These are phyloP conservation scores for Verbascum thapsus DNA, from an alignment of 257 asterid species.

Conservation along the genomic window DNA sequence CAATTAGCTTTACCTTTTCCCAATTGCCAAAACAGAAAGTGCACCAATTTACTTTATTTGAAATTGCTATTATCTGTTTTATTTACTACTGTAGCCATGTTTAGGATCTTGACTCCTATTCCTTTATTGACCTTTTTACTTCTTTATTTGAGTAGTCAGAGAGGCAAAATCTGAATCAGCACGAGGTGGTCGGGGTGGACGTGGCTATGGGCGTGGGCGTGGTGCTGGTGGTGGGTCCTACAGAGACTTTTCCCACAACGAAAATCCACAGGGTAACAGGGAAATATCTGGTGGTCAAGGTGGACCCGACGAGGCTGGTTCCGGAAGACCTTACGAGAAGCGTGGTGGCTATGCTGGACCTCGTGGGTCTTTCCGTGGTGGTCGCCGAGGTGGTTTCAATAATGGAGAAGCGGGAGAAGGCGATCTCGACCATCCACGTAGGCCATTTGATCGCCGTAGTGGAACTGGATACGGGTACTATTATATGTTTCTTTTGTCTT, in stretches of 20 bases:
- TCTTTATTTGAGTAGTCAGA: constrained; percentile 48
- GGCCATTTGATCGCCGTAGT: constrained; percentile 65
- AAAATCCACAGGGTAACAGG: constrained; percentile 48
- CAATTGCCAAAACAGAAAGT: not conserved
- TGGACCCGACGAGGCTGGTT: constrained; percentile 49
- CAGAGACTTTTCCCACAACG: constrained; percentile 49
- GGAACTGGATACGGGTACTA: constrained; percentile 84
- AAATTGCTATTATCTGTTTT: constrained; percentile 5
- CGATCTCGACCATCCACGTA: constrained; percentile 60
- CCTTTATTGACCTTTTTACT: not conserved
- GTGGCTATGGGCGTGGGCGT: constrained; percentile 67
- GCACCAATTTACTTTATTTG: not conserved
- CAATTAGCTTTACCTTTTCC: not conserved
- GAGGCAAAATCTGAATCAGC: constrained; percentile 60
- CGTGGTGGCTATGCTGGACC: constrained; percentile 71
- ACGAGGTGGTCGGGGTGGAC: constrained; percentile 69
- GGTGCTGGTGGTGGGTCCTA: constrained; percentile 63
- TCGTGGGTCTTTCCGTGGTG: constrained; percentile 67
- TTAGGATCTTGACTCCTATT: not conserved
- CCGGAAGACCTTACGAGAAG: constrained; percentile 56
- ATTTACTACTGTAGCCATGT: not conserved
- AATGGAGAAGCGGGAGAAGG: constrained; percentile 75
- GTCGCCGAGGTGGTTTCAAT: constrained; percentile 65
- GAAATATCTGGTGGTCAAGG: constrained; percentile 55
- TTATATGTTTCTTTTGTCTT: constrained; percentile 7